phyloP scores from a whole-genome alignment of 139 green algal genomes.

The Chlorella sp. region DNA sequence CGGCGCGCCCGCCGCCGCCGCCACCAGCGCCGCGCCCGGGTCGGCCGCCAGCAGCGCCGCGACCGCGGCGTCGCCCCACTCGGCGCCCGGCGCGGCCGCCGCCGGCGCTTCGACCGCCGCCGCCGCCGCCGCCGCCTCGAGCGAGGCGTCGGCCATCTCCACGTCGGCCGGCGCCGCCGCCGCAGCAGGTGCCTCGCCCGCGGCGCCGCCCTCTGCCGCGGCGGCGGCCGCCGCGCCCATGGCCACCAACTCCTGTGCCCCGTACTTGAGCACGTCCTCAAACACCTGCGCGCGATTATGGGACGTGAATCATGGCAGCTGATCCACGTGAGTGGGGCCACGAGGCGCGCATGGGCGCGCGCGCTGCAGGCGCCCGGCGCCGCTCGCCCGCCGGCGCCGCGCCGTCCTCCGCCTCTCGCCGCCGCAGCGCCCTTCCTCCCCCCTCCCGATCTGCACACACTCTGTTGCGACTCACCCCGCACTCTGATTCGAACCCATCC shows the following conservation, averaged over 20 bases:
- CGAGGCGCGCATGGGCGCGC: no score
- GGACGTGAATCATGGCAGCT: no score
- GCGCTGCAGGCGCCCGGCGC: no score
- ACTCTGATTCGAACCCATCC: no score
- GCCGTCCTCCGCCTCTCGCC: no score
- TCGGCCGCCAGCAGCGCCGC: conserved; percentile 33
- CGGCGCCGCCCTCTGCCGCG: background rate
- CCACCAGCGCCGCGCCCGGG: conserved; percentile 23
- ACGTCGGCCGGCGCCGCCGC: background rate
- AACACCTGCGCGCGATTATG: conserved; percentile 48
- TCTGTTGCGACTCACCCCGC: no score
- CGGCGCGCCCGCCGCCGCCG: background rate
- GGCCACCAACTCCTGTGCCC: conserved; percentile 55
- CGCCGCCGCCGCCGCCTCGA: background rate
- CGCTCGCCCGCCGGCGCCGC: no score
- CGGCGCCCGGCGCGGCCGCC: background rate
- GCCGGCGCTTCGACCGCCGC: background rate
- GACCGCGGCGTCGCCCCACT: conserved; percentile 34
- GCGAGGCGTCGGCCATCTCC: conserved; percentile 13
- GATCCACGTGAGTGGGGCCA: no score
- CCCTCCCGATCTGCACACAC: no score
- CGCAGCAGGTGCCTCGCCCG: background rate
- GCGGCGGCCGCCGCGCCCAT: background rate
- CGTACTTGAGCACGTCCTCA: conserved; percentile 70
- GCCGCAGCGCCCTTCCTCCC: no score